Evolutionary conservation across 768 basidiomycete genomes (phyloP), one percentile per base, ranked within the genome.

Genomic region (Auricularia sp.): DNA sequence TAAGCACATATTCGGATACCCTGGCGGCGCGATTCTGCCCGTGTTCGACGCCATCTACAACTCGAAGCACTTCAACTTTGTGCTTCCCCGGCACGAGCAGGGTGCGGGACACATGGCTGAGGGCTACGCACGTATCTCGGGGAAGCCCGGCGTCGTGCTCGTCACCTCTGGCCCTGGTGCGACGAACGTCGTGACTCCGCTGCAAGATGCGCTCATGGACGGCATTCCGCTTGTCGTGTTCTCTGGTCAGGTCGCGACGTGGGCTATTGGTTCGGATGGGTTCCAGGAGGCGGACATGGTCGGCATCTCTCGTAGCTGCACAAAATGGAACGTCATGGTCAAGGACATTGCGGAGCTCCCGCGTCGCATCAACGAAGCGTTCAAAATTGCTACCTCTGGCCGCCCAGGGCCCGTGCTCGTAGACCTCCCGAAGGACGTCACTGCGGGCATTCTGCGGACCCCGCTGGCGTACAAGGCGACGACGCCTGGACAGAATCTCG

Each of bases 271-370:
- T n/a, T 95, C 92, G 16, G 96, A 99, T 73, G 92, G 93, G 1
- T 99, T 99, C 84, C 97, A 99, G 74, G 97, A 99, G 77, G 97
- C 97, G 47, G 97, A 99, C 74, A 77, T 98, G 62, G 82, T 99
- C 64, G 97, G 97, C 61, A 99, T 98, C 75, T 97, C 95, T 36
- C 83, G 96, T 62, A 87, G 88, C 70, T 99, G 97, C 79, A 98
- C 97, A 33, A 99, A 98, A 75, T 98, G 97, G 97, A 98, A 99
- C 73, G 96, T 99, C 67, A 96, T 98, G 94, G 92, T 98, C 62
- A 98, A 98, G 77, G 95, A 95, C 72, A 92, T 98, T 66, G 76
- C 90, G 13, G 97, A 98, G 76, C 82, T 98, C 2, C 97, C 97
- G 14, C 81, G 96, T 54, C 83, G 97, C 65, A 96, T 98, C 73